A percentile compares a stretch with the other conserved stretches of the same genome.
These are phyloP conservation scores for Zasmidium citrigriseum DNA, from an alignment of 2,329 filamentous ascomycete genomes.

Conservation along the genomic window DNA sequence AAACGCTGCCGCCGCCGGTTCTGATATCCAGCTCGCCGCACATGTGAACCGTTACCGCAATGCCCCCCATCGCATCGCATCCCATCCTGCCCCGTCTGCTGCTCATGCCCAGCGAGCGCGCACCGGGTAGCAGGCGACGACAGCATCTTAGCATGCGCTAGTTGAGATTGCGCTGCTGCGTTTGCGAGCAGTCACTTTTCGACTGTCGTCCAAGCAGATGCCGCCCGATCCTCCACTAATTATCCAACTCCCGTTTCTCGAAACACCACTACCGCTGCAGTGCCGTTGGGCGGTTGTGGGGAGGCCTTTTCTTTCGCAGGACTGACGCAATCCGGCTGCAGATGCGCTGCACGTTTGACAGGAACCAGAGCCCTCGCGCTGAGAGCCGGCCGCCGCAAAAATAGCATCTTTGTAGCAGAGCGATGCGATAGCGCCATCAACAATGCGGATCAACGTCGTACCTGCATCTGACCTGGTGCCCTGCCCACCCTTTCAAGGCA, in stretches of 20 bases:
- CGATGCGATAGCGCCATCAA: conserved; percentile 3
- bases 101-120: conserved; percentile 10
- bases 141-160: conserved; percentile 7
- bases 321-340: conserved; percentile 22
- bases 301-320: conserved; percentile 9
- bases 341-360: conserved; percentile 20
- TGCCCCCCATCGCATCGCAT: conserved; percentile 5
- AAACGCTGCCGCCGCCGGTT: conserved; percentile 21
- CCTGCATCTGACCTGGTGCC: conserved; percentile 21
- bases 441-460: conserved; percentile 26
- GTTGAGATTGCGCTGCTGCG: neutral
- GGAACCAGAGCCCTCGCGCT: conserved; percentile 13
- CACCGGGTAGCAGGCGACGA: conserved; percentile 9
- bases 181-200: conserved; percentile 25
- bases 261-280: conserved; percentile 10
- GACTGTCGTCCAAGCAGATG: neutral
- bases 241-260: neutral
- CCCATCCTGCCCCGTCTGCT: neutral
- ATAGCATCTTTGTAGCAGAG: conserved; percentile 10
- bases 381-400: conserved; percentile 7
- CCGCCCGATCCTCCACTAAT: neutral
- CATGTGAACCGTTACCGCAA: conserved; percentile 25
- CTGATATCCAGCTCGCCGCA: conserved; percentile 19
- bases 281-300: conserved; percentile 17
- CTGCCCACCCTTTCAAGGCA: conserved; percentile 16